Evolutionary conservation across 345 rosid species (phyloP).

Genomic region (Hypericum androsaemum): DNA sequence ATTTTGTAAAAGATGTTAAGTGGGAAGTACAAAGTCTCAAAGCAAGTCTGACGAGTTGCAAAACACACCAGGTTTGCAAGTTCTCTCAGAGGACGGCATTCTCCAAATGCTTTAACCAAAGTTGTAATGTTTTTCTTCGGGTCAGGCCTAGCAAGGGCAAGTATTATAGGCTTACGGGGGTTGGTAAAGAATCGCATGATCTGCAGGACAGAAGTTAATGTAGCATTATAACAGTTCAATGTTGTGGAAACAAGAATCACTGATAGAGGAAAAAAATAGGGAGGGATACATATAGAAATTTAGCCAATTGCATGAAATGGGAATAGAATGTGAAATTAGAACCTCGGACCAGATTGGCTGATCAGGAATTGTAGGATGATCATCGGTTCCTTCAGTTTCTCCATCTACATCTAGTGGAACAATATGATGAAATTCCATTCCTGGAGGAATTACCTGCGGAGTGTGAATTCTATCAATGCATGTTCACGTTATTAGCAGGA

Average conservation of each 20-base stretch:
- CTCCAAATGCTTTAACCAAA: conserved; percentile 97
- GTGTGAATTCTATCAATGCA: conserved; percentile 11
- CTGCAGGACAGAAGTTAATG: conserved; percentile 39
- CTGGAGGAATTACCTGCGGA: conserved; percentile 86
- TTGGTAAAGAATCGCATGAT: conserved; percentile 95
- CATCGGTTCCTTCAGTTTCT: conserved; percentile 81
- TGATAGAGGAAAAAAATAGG: too few relatives aligned
- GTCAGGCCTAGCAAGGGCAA: conserved; percentile 98
- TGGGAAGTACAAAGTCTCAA: conserved; percentile 10
- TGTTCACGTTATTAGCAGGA: conserved; percentile 1
- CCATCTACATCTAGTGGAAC: conserved; percentile 87
- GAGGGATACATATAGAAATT: too few relatives aligned
- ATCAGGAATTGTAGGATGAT: conserved; percentile 73
- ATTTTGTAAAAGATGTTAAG: conserved; percentile 6
- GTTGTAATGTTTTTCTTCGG: conserved; percentile 98
- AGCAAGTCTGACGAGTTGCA: conserved; percentile 6
- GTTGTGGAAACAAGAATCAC: too few relatives aligned
- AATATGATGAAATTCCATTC: conserved; percentile 97
- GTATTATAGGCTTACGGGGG: conserved; percentile 94
- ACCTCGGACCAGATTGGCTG: conserved; percentile 96
- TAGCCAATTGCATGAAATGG: neutral
- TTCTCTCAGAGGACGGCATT: conserved; percentile 93
- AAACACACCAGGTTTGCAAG: conserved; percentile 88
- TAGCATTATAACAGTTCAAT: conserved; percentile 4
- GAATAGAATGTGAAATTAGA: conserved; percentile 10